Evolutionary conservation across 345 rosid species (phyloP).

Genomic region (Melaleuca quinquenervia): DNA sequence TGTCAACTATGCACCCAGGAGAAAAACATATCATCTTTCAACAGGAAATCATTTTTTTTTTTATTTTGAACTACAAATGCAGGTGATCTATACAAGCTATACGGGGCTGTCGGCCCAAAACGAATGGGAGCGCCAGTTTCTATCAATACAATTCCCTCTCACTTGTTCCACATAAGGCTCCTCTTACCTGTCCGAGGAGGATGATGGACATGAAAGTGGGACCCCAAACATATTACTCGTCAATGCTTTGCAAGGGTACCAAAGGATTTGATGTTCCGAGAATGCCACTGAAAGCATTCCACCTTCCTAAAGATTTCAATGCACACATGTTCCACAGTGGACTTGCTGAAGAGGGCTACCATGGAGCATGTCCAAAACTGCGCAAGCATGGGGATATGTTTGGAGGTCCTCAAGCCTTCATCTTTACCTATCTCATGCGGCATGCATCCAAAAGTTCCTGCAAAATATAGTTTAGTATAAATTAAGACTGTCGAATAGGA

Average conservation of each 20-base stretch:
- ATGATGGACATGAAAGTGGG: neutral
- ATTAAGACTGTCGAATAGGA: neutral
- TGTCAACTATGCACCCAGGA: neutral
- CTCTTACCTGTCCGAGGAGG: neutral
- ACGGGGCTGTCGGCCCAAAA: neutral
- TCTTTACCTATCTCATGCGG: neutral
- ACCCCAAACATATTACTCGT: neutral
- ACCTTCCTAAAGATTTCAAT: neutral
- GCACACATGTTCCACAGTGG: neutral
- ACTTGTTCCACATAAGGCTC: neutral
- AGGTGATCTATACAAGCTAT: neutral
- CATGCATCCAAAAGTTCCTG: neutral
- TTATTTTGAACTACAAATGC: neutral
- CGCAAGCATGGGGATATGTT: neutral
- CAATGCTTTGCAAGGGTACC: neutral
- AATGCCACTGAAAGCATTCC: neutral
- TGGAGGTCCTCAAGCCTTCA: neutral
- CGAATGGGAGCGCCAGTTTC: neutral
- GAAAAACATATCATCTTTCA: neutral
- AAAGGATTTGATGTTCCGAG: neutral
- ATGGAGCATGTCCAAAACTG: neutral
- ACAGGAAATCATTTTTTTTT: neutral
- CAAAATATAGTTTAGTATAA: neutral
- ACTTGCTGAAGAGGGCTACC: neutral
- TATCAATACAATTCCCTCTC: neutral